Evolutionary conservation across 768 basidiomycete genomes (phyloP), one percentile per base, ranked within the genome.

Genomic region (Pulveroboletus ravenelii): DNA sequence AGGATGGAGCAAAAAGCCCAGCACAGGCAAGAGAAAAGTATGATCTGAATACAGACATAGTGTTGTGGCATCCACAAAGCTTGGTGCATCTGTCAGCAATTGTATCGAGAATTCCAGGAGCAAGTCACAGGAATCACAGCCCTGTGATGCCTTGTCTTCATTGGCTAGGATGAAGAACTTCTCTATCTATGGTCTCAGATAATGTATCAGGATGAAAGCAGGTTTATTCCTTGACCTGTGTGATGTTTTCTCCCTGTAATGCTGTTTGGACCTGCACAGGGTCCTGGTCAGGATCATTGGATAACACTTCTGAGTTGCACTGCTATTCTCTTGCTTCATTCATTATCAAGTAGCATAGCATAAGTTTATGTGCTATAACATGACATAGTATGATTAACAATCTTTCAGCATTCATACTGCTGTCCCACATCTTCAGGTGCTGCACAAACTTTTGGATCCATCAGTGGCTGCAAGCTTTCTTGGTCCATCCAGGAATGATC

Each of bases 41-140:
- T 87, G 0, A 61, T 74, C 5, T 72, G 67, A 45, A 74, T 93
- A 23, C 89, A 91, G 60, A 76, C 80, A 15, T 85, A 78, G 80
- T 90, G 85, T 81, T 70, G 84, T 6, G 83, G 82, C 5, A 57
- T 70, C 6, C 57, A 59, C 30, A 76, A 78, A 46, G 71, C 69
- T 4, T 67, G 67, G 43, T 59, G 48, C 7, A 72, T 76, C 12
- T 73, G 77, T 57, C 59, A 52, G 34, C 65, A 76, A n/a, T 59
- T 91, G 64, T 68, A 75, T 46, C 58, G 45, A 27, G 51, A 64
- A 9, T 87, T 89, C 56, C 75, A 78, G 52, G 57, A 67, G 3
- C 80, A 87, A 62, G 65, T 81, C 3, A 69, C 69, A 3, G 72
- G 77, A 8, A 56, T 89, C 42, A 76, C 72, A 8, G 85, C 80